Percentiles rank a stretch among this genome's conserved stretches.
These are phyloP conservation scores for Lyophyllum shimeji DNA, from an alignment of 768 basidiomycete species.

Conservation along the genomic window DNA sequence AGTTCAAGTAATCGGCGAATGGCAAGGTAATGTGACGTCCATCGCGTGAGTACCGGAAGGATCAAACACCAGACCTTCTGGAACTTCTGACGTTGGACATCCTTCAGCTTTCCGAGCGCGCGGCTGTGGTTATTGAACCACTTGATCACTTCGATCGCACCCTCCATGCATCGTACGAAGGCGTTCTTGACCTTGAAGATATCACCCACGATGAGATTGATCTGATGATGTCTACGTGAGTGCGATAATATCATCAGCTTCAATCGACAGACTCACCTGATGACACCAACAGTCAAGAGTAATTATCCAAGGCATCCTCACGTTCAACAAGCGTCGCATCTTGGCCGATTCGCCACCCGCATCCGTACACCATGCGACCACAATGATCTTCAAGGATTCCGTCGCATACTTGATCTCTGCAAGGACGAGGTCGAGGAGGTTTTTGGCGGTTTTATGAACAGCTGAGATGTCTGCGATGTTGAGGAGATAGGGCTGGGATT, in stretches of 20 bases:
- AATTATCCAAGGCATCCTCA: constrained; percentile 13
- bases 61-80: constrained; percentile 9
- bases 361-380: constrained; percentile 23
- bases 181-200: constrained; percentile 12
- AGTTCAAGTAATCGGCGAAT: constrained; percentile 12
- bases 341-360: constrained; percentile 21
- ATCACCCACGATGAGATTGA: constrained; percentile 26
- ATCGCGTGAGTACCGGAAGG: constrained; percentile 18
- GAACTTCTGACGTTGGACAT: constrained; percentile 10
- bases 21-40: constrained; percentile 19
- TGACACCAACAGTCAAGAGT: constrained; percentile 24
- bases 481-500: constrained; percentile 16
- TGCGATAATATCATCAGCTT: too few species aligned
- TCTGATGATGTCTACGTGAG: neutral
- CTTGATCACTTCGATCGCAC: constrained; percentile 18
- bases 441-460: constrained; percentile 24
- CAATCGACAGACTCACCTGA: constrained; percentile 19
- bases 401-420: constrained; percentile 19
- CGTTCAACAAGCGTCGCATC: constrained; percentile 15
- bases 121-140: constrained; percentile 28
- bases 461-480: constrained; percentile 22
- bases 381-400: constrained; percentile 6
- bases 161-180: constrained; percentile 5
- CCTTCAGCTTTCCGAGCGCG: constrained; percentile 19
- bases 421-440: constrained; percentile 20